Evolutionary conservation across 768 basidiomycete genomes (phyloP).

Genomic region (Coprinellus micaceus): DNA sequence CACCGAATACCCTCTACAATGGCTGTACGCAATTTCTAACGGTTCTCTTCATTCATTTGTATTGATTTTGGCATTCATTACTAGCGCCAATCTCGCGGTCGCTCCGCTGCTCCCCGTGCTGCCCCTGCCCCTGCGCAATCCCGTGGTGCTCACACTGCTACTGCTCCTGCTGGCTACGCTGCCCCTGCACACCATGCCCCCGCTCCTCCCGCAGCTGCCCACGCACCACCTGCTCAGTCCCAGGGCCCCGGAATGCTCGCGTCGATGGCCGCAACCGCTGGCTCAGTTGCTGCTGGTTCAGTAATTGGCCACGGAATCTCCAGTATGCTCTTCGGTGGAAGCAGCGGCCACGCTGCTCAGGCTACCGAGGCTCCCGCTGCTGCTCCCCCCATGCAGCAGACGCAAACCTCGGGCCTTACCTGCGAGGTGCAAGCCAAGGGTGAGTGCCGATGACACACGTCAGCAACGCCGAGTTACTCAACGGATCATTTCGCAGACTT

Average conservation of each 20-base stretch:
- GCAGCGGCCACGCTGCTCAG: constrained; percentile 39
- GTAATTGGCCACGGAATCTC: constrained; percentile 89
- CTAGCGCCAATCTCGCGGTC: constrained; percentile 77
- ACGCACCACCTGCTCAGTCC: constrained; percentile 41
- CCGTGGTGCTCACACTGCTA: constrained; percentile 47
- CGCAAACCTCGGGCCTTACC: constrained; percentile 42
- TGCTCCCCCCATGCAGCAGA: constrained; percentile 46
- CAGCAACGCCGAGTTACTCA: not conserved
- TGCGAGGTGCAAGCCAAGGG: constrained; percentile 85
- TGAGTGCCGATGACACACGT: constrained; percentile 23
- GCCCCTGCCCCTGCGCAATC: constrained; percentile 43
- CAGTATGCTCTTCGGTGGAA: constrained; percentile 83
- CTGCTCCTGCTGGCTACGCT: constrained; percentile 46
- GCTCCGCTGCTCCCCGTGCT: constrained; percentile 49
- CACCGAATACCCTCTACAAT: constrained; percentile 9
- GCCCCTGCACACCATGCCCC: constrained; percentile 39
- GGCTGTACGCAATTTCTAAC: not conserved
- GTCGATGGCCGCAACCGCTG: constrained; percentile 88
- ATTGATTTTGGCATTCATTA: constrained; percentile 4
- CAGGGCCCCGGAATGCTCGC: constrained; percentile 69
- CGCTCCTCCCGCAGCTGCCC: constrained; percentile 41
- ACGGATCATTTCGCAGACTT: constrained; percentile 51
- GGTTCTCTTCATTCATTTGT: constrained; percentile 2
- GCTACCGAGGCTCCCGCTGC: constrained; percentile 40
- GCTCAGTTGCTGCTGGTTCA: constrained; percentile 85